phyloP scores from a whole-genome alignment of 495 filamentous ascomycete species.

The Aspergillus kassunensis region DNA sequence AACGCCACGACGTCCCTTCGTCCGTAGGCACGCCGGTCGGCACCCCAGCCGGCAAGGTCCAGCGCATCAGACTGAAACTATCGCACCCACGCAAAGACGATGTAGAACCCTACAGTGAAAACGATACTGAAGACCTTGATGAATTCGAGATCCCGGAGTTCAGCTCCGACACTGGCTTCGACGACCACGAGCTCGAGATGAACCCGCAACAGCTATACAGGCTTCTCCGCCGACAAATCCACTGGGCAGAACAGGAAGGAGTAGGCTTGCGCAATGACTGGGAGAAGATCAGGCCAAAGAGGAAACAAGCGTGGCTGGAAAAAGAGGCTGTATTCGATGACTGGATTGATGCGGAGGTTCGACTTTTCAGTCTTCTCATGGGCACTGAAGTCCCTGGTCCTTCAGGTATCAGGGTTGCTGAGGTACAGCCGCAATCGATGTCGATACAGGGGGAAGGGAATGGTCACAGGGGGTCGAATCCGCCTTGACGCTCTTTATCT shows the following conservation, averaged over 20 bases:
- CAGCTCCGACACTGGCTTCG: constrained; percentile 51
- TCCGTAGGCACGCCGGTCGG: constrained; percentile 23
- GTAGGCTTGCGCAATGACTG: constrained; percentile 58
- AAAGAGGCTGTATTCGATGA: constrained; percentile 71
- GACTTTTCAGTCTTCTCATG: constrained; percentile 37
- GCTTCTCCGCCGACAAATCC: constrained; percentile 70
- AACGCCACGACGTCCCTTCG: constrained; percentile 56
- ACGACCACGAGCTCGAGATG: constrained; percentile 64
- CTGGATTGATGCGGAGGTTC: constrained; percentile 53
- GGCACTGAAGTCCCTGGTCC: constrained; percentile 18
- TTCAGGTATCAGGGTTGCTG: constrained; percentile 9
- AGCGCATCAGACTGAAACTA: constrained; percentile 65
- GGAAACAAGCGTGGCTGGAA: constrained; percentile 75
- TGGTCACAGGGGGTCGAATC: background rate
- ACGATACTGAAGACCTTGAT: constrained; percentile 49
- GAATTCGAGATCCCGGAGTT: constrained; percentile 41
- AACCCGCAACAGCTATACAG: constrained; percentile 65
- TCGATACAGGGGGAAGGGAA: background rate
- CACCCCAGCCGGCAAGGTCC: constrained; percentile 53
- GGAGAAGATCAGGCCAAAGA: constrained; percentile 59
- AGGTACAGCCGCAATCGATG: constrained; percentile 9
- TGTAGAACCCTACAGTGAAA: constrained; percentile 50
- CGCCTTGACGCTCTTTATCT: background rate
- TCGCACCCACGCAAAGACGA: constrained; percentile 50
- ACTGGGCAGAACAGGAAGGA: constrained; percentile 74